Evolutionary conservation across 2,329 filamentous ascomycete species (phyloP).

Genomic region (Fusarium gaditjirri): DNA sequence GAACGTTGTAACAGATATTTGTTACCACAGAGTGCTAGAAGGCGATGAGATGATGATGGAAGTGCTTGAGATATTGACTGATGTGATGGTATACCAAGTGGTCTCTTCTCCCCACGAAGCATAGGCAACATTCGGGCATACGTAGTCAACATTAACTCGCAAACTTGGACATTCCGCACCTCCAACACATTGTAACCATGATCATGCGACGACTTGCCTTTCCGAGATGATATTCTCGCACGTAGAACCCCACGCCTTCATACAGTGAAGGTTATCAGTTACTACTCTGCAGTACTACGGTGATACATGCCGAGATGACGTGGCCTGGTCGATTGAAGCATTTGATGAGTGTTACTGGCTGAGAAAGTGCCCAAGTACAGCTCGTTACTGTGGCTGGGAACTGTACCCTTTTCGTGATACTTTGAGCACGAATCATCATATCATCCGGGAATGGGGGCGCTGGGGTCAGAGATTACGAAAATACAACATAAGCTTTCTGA

Average conservation of each 20-base stretch:
- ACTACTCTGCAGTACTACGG: neutral
- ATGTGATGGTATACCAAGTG: rapidly evolving
- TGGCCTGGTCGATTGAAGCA: neutral
- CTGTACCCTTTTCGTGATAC: neutral
- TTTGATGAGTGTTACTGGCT: neutral
- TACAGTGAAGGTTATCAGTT: neutral
- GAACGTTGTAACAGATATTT: neutral
- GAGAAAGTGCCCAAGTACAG: neutral
- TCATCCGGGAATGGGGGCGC: neutral
- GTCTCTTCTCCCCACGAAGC: neutral
- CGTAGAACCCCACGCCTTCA: neutral
- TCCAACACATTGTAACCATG: neutral
- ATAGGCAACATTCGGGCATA: neutral
- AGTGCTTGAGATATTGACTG: neutral
- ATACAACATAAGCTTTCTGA: neutral
- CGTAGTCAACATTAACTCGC: neutral
- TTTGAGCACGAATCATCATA: neutral
- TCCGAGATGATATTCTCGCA: neutral
- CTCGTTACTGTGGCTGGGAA: neutral
- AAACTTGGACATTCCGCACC: neutral
- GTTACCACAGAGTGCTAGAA: no score
- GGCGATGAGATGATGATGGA: neutral
- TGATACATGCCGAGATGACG: neutral
- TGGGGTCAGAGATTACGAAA: neutral
- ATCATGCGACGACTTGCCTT: neutral